Evolutionary conservation across 225 moss, liverwort and hornwort genomes (phyloP).

Genomic region (Physcomitrellopsis africana): DNA sequence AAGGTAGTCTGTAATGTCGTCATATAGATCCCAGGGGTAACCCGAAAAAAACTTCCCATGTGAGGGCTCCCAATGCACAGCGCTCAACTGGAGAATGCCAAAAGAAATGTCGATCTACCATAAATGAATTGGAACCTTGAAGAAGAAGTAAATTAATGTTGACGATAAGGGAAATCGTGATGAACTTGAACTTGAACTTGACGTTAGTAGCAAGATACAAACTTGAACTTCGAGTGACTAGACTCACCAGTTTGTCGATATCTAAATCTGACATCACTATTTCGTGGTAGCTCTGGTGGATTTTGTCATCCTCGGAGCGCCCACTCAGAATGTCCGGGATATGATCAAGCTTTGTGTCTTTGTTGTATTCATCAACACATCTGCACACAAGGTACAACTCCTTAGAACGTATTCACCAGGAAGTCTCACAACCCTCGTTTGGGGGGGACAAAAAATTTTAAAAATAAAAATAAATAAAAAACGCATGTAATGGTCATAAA

Average conservation of each 20-base stretch:
- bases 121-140: no score
- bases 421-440: no score
- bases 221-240: neutral
- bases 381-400: slow-evolving; percentile 39
- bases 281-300: slow-evolving; percentile 96
- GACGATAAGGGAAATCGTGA: no score
- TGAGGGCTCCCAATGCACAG: slow-evolving; percentile 70
- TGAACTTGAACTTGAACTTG: no score
- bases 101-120: no score
- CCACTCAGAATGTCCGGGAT: slow-evolving; percentile 89
- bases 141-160: no score
- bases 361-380: slow-evolving; percentile 86
- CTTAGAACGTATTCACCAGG: neutral
- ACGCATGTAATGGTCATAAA: no score
- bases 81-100: slow-evolving; percentile 47
- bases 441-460: no score
- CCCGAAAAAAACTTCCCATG: slow-evolving; percentile 72
- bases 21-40: slow-evolving; percentile 77
- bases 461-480: no score
- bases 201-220: no score
- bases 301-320: slow-evolving; percentile 83
- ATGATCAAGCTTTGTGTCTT: slow-evolving; percentile 81
- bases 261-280: slow-evolving; percentile 98
- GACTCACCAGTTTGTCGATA: slow-evolving; percentile 89
- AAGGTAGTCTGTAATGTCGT: slow-evolving; percentile 64